Conservation (phyloP, 2,329 filamentous ascomycete genomes). For the Alternaria solani region DNA sequence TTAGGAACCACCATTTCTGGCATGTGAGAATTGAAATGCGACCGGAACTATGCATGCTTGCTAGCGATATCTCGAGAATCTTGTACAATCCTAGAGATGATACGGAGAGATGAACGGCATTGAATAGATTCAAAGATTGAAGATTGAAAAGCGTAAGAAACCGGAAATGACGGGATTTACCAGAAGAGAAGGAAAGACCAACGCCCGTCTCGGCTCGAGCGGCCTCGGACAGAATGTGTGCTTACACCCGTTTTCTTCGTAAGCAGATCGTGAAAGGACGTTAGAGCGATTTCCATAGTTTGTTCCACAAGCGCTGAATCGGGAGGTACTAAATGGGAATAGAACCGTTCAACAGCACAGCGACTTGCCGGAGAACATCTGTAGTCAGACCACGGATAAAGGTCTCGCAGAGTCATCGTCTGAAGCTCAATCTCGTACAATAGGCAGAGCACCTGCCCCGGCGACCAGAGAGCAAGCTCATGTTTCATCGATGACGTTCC, state of each 20-base stretch:
- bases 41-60: too few species aligned
- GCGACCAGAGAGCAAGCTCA: not conserved
- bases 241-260: too few species aligned
- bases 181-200: not conserved
- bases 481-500: not conserved
- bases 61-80: too few species aligned
- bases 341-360: not conserved
- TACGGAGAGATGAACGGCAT: too few species aligned
- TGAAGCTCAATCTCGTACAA: not conserved
- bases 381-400: not conserved
- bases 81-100: not conserved
- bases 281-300: too few species aligned
- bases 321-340: too few species aligned
- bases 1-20: too few species aligned
- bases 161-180: not conserved
- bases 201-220: not conserved
- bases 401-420: not conserved
- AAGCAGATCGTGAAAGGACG: too few species aligned
- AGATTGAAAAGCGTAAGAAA: not conserved
- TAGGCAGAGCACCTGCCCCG: not conserved
- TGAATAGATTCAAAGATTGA: not conserved
- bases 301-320: too few species aligned
- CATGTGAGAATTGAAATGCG: too few species aligned
- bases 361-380: not conserved
- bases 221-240: not conserved